A percentile compares a stretch with the other conserved stretches of the same genome.
phyloP scores from a whole-genome alignment of 768 basidiomycete species.

The Leucogyrophana mollusca region DNA sequence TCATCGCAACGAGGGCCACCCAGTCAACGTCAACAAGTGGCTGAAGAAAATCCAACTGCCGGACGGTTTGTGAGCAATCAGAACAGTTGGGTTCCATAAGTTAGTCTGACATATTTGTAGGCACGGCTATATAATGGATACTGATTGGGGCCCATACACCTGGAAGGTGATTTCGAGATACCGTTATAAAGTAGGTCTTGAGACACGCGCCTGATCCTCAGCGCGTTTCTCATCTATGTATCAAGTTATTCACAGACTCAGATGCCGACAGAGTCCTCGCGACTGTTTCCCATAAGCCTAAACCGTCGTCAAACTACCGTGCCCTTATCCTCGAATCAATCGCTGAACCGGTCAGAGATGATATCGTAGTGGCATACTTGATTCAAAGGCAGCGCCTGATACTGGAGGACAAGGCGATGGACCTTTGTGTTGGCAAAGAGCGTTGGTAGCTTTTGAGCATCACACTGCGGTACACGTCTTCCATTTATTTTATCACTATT shows the following conservation, averaged over 20 bases:
- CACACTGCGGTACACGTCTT: no score
- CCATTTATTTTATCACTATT: no score
- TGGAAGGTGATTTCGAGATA: slow-evolving; percentile 24
- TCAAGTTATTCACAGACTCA: no score
- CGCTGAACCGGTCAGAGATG: slow-evolving; percentile 28
- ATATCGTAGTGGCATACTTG: slow-evolving; percentile 26
- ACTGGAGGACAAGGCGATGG: slow-evolving; percentile 22
- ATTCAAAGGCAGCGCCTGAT: slow-evolving; percentile 23
- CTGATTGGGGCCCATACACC: slow-evolving; percentile 20
- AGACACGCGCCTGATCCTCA: no score
- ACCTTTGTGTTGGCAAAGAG: slow-evolving; percentile 20
- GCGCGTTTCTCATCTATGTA: no score
- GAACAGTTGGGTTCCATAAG: no score
- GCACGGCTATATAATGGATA: slow-evolving; percentile 17
- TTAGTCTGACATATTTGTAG: no score
- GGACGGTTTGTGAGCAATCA: slow-evolving; percentile 1
- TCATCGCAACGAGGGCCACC: slow-evolving; percentile 1
- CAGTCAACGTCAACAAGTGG: slow-evolving; percentile 24
- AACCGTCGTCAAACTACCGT: slow-evolving; percentile 4
- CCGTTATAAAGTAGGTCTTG: slow-evolving; percentile 18
- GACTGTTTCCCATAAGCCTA: no score
- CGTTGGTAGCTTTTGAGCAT: no score
- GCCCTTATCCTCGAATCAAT: slow-evolving; percentile 19
- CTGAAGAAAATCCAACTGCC: slow-evolving; percentile 21
- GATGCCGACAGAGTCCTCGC: no score